A percentile compares a stretch with the other conserved stretches of the same genome.
phyloP scores from a whole-genome alignment of 345 rosid genomes.

The Populus euphratica region DNA sequence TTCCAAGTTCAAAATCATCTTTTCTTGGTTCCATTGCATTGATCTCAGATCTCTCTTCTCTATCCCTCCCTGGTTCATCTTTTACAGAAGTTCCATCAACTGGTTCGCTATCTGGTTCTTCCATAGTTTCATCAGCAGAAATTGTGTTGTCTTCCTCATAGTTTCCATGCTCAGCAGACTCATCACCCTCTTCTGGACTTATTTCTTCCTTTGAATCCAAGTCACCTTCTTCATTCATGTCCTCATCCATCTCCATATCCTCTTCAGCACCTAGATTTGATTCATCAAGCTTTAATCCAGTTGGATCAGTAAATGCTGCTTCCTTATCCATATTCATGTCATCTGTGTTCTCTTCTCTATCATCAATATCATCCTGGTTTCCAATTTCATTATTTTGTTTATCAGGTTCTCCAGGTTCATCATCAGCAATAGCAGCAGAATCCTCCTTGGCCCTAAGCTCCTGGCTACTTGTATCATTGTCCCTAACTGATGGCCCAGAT shows the following conservation, averaged over 20 bases:
- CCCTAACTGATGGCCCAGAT: conserved; percentile 65
- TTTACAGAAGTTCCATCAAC: conserved; percentile 36
- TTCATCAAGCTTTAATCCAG: conserved; percentile 56
- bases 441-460: conserved; percentile 91
- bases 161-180: conserved; percentile 36
- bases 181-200: conserved; percentile 40
- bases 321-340: conserved; percentile 57
- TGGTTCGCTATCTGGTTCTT: conserved; percentile 40
- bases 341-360: conserved; percentile 44
- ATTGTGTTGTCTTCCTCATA: conserved; percentile 33
- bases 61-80: conserved; percentile 37
- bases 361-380: conserved; percentile 44
- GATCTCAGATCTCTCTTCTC: conserved; percentile 37
- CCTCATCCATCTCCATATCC: conserved; percentile 49
- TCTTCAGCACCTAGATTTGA: conserved; percentile 42
- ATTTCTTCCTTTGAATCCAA: conserved; percentile 46
- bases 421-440: conserved; percentile 29
- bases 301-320: conserved; percentile 60
- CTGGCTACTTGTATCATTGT: conserved; percentile 46
- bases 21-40: conserved; percentile 38
- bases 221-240: conserved; percentile 38
- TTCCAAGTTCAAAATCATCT: conserved; percentile 36
- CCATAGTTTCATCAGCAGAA: conserved; percentile 46
- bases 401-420: conserved; percentile 44
- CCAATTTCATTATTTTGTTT: conserved; percentile 42